Evolutionary conservation across 108 stramenopile species (phyloP).

Genomic region (Fragilaria radians): DNA sequence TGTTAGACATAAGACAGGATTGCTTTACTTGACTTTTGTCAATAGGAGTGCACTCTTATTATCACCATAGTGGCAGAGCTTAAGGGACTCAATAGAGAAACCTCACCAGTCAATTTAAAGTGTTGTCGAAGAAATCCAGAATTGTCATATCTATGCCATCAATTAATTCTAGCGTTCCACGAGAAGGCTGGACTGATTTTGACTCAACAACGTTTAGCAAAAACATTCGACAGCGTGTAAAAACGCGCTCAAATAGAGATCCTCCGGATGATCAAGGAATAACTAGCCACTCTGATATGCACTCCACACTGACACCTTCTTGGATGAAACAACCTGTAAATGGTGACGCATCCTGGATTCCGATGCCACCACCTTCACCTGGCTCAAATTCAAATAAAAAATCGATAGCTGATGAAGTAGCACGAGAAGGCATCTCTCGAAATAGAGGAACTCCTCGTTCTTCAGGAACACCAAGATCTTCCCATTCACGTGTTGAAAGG

Average conservation of each 20-base stretch:
- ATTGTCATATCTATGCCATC: conserved; percentile 13
- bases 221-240: background rate
- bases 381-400: background rate
- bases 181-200: background rate
- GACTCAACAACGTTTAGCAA: background rate
- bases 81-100: too few relatives aligned
- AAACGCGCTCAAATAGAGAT: background rate
- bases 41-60: too few relatives aligned
- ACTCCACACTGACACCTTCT: conserved; percentile 4
- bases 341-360: conserved; percentile 31
- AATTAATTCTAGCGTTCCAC: background rate
- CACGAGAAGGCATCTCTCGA: background rate
- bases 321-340: conserved; percentile 49
- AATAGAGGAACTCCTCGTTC: background rate
- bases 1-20: too few relatives aligned
- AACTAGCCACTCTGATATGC: conserved; percentile 7
- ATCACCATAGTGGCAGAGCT: too few relatives aligned
- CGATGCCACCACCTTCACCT: conserved; percentile 19
- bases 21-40: too few relatives aligned
- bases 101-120: too few relatives aligned
- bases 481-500: background rate
- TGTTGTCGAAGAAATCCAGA: too few relatives aligned
- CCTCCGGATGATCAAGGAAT: background rate
- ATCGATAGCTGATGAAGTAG: background rate
- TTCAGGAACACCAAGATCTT: background rate